Evolutionary conservation across 208 protist genomes (phyloP), one percentile per base, ranked within the genome.

Genomic region (Angomonas deanei): DNA sequence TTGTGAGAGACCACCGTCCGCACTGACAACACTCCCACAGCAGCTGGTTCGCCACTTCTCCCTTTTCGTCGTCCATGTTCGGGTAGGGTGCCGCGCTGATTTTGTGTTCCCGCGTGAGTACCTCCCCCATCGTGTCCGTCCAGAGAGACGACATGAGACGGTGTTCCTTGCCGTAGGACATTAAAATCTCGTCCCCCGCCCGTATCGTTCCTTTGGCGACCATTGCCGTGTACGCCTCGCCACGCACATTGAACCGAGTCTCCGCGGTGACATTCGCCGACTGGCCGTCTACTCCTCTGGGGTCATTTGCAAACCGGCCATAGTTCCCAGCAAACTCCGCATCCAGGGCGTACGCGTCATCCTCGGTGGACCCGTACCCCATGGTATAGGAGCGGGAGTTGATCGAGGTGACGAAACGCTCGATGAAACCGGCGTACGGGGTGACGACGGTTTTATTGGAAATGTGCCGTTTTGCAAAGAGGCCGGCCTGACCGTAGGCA

Each of bases 381-480:
- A 96, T 96, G 8, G 86, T 92, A 71, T 96, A 96, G 13, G 86
- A 92, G 47, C 86, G 83, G 0, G 85, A 93, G 63, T 84, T 96
- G 56, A 84, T 84, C 34, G 85, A 86, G 17, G 84, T 89, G 50
- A 61, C 56, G 55, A 91, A 91, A 13, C 91, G 77, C 64, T 96
- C 85, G 24, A 96, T 82, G 56, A 89, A 85, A 17, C 90, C 90
- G 10, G 80, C 69, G 64, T 96, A 96, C 0, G 86, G 74, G 2
- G 83, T 90, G 17, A 96, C 74, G 34, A 93, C 75, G 3, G 77
- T 84, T 64, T 93, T 90, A 39, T 66, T 39, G 0, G 86, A 77
- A 26, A 96, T 93, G 6, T 62, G 60, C 27, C 53, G 57, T 55
- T 78, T 86, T 1, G 86, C 90, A 68, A 86, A 93, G 21, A 96